phyloP scores from a whole-genome alignment of 768 basidiomycete species.

The Pholiota microspora region DNA sequence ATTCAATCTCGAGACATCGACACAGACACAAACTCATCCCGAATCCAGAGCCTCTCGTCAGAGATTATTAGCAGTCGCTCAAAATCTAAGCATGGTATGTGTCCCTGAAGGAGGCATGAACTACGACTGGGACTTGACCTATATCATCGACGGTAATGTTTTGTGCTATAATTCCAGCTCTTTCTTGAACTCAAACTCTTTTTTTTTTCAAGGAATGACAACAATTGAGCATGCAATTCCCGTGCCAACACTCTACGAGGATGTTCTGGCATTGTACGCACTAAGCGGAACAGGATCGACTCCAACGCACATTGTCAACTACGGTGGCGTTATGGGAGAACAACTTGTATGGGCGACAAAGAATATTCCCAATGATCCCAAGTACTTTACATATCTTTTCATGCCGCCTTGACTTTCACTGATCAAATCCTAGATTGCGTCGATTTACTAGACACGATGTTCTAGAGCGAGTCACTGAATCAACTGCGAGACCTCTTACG shows the following conservation, averaged over 20 bases:
- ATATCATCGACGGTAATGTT: constrained; percentile 82
- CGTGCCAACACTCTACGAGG: constrained; percentile 62
- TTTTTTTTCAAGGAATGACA: constrained; percentile 60
- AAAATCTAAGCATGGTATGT: constrained; percentile 64
- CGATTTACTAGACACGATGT: constrained; percentile 64
- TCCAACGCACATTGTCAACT: constrained; percentile 76
- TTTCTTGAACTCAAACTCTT: too few relatives aligned
- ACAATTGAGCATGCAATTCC: constrained; percentile 74
- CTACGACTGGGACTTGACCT: constrained; percentile 76
- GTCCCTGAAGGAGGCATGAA: constrained; percentile 82
- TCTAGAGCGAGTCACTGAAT: constrained; percentile 58
- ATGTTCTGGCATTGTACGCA: constrained; percentile 60
- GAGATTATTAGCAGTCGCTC: constrained; percentile 57
- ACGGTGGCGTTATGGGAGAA: constrained; percentile 71
- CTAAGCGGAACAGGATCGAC: constrained; percentile 70
- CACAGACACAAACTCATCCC: neutral
- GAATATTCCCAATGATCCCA: constrained; percentile 66
- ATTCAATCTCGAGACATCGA: neutral
- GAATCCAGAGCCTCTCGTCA: constrained; percentile 61
- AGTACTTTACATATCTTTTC: constrained; percentile 37
- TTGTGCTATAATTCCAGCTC: neutral
- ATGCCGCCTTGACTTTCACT: neutral
- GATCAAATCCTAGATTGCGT: constrained; percentile 45
- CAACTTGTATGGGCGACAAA: constrained; percentile 65
- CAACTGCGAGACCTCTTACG: constrained; percentile 53